Base-by-base conservation (phyloP, 179 eudicot genomes). In the Silene vulgaris region DNA sequence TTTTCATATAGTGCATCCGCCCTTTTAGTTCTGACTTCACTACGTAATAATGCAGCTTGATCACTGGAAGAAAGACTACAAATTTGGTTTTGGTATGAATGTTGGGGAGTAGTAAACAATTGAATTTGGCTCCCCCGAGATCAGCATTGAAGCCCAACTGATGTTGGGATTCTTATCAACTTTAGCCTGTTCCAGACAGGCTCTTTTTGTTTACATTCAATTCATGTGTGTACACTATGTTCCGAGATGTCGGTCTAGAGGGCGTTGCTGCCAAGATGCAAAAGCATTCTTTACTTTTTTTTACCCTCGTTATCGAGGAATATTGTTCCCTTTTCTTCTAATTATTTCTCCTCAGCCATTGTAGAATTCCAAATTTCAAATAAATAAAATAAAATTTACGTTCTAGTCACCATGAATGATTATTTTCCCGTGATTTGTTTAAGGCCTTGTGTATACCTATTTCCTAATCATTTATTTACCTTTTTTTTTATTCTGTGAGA, bases 11-110 rank as follows among this genome's bases (percentile, higher is more conserved):
- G 3, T 32, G 13, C 29, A 45, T 11, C 73, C n/a, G 16, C 45
- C 7, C 4, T 28, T 50, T 6, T 5, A 71, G 63, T 16, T n/a
- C 43, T 54, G 65, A 56, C 48, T 56, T 56, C 4, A 21, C 30
- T 2, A 40, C n/a, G 29, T 11, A 67, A 20, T 71, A 17, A 75
- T 84, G 86, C 96, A 91, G 96, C 76, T 91, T 57, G 97, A 91
- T 84, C 97, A 90, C 78, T n/a, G 72, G 87, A 91, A 91, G 90
- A 93, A 93, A 76, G 98, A 91, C 74, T 91, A 91, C 93, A 91
- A 90, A 83, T 93, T 93, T 37, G 97, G 98, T 43, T 91, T 93
- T 74, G 98, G 98, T 32, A 76, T 90, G 83, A 89, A 89, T 0
- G 97, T 91, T 28, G 98, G 98, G 74, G 97, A 93, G 88, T 93